Evolutionary conservation across 805 yeast genomes (phyloP).

Genomic region (Teunomyces lycoperdinae): DNA sequence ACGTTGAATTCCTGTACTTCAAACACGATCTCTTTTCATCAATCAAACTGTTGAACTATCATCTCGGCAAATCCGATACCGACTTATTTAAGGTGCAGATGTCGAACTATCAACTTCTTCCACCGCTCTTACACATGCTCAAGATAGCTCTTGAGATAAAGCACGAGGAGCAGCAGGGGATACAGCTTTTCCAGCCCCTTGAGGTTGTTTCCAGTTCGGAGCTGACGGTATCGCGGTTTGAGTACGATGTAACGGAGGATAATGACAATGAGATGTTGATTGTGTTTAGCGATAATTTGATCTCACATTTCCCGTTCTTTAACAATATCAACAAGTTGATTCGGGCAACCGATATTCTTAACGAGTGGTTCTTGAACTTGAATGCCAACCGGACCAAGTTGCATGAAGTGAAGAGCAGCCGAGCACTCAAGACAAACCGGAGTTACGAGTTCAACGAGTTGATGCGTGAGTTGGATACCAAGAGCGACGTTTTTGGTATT

Average conservation of each 20-base stretch:
- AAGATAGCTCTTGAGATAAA: constrained; percentile 16
- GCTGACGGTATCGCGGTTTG: neutral
- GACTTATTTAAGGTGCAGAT: constrained; percentile 20
- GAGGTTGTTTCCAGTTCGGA: no score
- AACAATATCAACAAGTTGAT: constrained; percentile 27
- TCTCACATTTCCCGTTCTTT: constrained; percentile 24
- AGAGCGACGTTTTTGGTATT: neutral
- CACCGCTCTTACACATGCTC: constrained; percentile 30
- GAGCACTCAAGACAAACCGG: neutral
- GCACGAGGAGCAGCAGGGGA: constrained; percentile 2
- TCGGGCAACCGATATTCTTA: constrained; percentile 18
- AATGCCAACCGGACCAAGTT: constrained; percentile 8
- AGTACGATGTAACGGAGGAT: constrained; percentile 4
- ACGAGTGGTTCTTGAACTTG: constrained; percentile 23
- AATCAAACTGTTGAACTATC: constrained; percentile 14
- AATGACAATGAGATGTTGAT: constrained; percentile 12
- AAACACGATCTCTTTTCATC: constrained; percentile 17
- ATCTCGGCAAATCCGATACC: constrained; percentile 8
- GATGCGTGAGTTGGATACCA: constrained; percentile 4
- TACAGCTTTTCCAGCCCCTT: no score
- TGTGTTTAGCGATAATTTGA: constrained; percentile 19
- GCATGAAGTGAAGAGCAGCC: constrained; percentile 1
- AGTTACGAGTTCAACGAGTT: neutral
- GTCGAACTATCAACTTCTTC: constrained; percentile 31
- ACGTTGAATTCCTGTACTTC: constrained; percentile 13